Conservation (phyloP, 768 basidiomycete genomes). For the Hericium alpestre region DNA sequence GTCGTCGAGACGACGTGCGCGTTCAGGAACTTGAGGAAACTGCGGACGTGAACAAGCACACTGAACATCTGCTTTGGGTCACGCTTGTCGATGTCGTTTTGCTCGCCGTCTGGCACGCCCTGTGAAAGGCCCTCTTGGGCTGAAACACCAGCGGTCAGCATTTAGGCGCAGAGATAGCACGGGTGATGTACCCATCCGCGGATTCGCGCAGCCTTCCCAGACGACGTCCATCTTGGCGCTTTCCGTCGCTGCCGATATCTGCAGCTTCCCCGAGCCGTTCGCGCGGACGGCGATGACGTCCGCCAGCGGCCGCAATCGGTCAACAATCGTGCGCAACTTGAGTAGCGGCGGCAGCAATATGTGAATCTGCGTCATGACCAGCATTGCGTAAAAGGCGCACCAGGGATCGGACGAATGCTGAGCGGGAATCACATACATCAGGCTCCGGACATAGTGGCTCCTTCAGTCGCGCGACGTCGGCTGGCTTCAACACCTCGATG, state of each 20-base stretch:
- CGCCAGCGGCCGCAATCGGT: conserved; percentile 61
- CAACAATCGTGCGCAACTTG: conserved; percentile 70
- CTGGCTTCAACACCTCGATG: conserved; percentile 70
- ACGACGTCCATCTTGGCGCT: conserved; percentile 68
- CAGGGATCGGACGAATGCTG: neutral
- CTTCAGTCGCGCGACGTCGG: conserved; percentile 57
- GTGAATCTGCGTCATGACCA: conserved; percentile 43
- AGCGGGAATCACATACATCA: conserved; percentile 42
- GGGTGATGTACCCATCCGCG: conserved; percentile 32
- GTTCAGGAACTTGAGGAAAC: conserved; percentile 73
- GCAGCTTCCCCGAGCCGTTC: conserved; percentile 48
- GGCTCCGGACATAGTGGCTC: conserved; percentile 84
- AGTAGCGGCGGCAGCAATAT: conserved; percentile 66
- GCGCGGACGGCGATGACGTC: conserved; percentile 60
- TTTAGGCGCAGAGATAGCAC: neutral
- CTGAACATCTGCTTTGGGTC: conserved; percentile 53
- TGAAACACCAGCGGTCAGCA: neutral
- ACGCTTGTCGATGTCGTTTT: conserved; percentile 21
- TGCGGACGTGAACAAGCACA: conserved; percentile 60
- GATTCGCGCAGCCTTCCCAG: conserved; percentile 67
- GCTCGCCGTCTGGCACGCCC: neutral
- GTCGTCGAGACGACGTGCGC: conserved; percentile 73
- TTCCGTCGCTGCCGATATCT: conserved; percentile 54
- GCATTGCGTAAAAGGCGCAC: neutral
- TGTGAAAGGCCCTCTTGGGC: neutral